Evolutionary conservation across 108 stramenopile genomes (phyloP).

Genomic region (Skeletonema tropicum): DNA sequence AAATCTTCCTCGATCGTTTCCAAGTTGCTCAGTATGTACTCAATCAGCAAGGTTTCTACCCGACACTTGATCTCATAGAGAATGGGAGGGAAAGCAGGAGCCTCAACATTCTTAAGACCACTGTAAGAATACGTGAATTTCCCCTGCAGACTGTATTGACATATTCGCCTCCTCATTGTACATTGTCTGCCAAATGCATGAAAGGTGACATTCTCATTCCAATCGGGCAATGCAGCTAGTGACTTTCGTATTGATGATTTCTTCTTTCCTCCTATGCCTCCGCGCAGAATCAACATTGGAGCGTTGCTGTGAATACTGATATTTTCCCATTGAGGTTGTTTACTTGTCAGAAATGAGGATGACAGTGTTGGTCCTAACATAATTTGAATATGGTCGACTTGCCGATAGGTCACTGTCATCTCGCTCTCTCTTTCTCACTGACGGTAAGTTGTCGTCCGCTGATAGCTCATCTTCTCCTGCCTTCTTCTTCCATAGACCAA

Average conservation of each 20-base stretch:
- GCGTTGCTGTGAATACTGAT: conserved; percentile 22
- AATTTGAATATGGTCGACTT: not conserved
- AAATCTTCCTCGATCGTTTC: conserved; percentile 14
- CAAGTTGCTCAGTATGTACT: conserved; percentile 17
- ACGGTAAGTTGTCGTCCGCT: not conserved
- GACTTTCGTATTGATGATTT: conserved; percentile 6
- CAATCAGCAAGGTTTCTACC: conserved; percentile 32
- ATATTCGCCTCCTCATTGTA: conserved; percentile 43
- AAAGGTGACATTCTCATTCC: conserved; percentile 42
- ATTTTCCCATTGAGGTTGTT: conserved; percentile 31
- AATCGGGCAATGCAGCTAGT: conserved; percentile 35
- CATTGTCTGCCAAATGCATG: conserved; percentile 36
- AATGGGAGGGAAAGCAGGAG: conserved; percentile 34
- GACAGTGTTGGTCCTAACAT: not conserved
- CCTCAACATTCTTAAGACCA: conserved; percentile 33
- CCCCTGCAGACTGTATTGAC: conserved; percentile 35
- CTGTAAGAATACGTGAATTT: conserved; percentile 42
- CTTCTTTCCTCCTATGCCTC: conserved; percentile 21
- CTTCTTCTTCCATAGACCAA: not conserved
- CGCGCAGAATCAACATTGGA: conserved; percentile 30
- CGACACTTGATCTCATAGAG: conserved; percentile 29
- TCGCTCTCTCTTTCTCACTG: not conserved
- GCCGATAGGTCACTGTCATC: not conserved
- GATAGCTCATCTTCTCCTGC: not conserved
- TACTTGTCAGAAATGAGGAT: not conserved